A percentile compares a stretch with the other conserved stretches of the same genome.
phyloP scores from a whole-genome alignment of 129 eudicot species.

The Helianthus tuberosus region DNA sequence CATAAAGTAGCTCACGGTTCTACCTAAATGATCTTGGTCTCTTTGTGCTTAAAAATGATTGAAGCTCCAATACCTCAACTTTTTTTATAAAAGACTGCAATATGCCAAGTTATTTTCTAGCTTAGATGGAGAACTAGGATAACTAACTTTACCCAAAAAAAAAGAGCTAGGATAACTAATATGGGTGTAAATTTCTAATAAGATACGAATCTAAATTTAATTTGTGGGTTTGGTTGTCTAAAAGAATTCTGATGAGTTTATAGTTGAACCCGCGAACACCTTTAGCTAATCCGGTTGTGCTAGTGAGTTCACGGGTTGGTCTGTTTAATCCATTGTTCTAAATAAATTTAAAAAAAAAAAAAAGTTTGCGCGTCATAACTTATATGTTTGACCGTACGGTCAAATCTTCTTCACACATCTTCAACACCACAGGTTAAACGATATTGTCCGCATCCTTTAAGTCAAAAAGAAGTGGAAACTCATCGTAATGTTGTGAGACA shows the following conservation, averaged over 20 bases:
- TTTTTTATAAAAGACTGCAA: not conserved
- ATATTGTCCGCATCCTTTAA: conserved; percentile 38
- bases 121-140: not conserved
- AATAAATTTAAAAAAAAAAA: too few species aligned
- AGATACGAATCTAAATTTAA: too few species aligned
- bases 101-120: not conserved
- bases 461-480: conserved; percentile 78
- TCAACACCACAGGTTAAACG: conserved; percentile 27
- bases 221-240: too few species aligned
- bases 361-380: too few species aligned
- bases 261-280: too few species aligned
- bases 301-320: too few species aligned
- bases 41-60: not conserved
- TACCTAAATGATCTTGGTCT: not conserved
- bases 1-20: conserved; percentile 6
- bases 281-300: too few species aligned
- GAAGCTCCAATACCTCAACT: not conserved
- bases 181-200: too few species aligned
- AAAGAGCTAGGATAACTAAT: not conserved
- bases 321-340: too few species aligned
- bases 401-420: conserved; percentile 23
- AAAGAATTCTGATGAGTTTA: too few species aligned
- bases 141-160: too few species aligned
- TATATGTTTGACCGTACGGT: conserved; percentile 11
- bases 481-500: conserved; percentile 70